A percentile compares a stretch with the other conserved stretches of the same genome.
phyloP scores from a whole-genome alignment of 2,329 filamentous ascomycete species.

The Grosmannia huntii region DNA sequence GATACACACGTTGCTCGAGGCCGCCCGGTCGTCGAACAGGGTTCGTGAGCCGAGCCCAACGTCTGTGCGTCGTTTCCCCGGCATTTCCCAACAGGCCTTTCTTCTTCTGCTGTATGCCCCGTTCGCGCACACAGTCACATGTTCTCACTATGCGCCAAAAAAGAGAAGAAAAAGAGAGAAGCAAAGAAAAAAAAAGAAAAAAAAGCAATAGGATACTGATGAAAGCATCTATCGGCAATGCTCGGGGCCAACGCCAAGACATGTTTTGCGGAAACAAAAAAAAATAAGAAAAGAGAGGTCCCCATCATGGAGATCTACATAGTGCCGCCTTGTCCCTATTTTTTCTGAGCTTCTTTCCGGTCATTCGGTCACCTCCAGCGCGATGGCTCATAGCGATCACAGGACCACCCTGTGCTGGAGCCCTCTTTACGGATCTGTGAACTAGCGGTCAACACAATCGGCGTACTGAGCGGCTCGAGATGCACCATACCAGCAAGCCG shows the following conservation, averaged over 20 bases:
- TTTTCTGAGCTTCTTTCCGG: not conserved
- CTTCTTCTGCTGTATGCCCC: not conserved
- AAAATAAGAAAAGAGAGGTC: not conserved
- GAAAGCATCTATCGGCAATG: constrained; percentile 4
- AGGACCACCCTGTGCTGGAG: not conserved
- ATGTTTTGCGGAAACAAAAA: constrained; percentile 5
- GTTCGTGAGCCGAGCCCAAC: constrained; percentile 11
- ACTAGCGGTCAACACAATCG: not conserved
- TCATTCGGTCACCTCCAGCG: too few relatives aligned
- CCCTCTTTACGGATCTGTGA: not conserved
- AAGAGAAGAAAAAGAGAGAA: not conserved
- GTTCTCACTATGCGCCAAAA: not conserved
- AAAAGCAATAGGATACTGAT: not conserved
- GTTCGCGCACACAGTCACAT: not conserved
- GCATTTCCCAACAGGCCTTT: constrained; percentile 4
- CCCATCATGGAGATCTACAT: not conserved
- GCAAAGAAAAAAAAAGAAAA: too few relatives aligned
- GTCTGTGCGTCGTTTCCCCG: constrained; percentile 17
- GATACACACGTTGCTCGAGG: constrained; percentile 5
- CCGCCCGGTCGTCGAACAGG: constrained; percentile 11
- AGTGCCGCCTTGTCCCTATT: not conserved
- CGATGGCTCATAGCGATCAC: not conserved
- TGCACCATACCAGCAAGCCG: not conserved
- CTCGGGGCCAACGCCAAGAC: constrained; percentile 10
- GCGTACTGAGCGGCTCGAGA: not conserved